Base-by-base conservation (phyloP, 495 filamentous ascomycete genomes). In the Daldinia caldariorum region DNA sequence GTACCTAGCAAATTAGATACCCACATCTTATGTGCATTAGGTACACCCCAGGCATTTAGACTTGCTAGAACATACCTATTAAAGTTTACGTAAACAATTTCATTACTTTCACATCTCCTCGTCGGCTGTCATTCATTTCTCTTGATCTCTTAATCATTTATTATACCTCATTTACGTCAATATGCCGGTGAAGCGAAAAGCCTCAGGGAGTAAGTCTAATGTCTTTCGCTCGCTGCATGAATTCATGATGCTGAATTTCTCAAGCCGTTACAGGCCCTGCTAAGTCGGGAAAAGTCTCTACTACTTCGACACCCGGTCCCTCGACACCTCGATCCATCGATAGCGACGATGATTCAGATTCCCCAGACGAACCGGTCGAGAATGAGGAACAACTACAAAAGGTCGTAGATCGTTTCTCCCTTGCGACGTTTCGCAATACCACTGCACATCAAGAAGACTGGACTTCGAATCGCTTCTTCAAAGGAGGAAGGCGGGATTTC, bases 121-220 rank as follows among this genome's bases (percentile, higher is more conserved):
- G 13, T 12, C 41, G 34, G 49, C 38, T 56, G 16, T 49, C 32
- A 49, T 45, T 38, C 56, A 58, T 60, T 35, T 49, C 66, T 41
- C 50, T 45, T 50, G 53, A 6, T 32, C 26, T 18, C 31, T 18
- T 20, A 7, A 54, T 49, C 54, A 45, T 16, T 14, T 47, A n/a
- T 22, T 22, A 6, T 37, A 45, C 22, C 26, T 41, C 31, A 29
- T 37, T 18, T 26, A 45, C 35, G 20, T 61, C 65, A 78, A 69
- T 59, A 94, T 94, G 92, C 89, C 91, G 50, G 83, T 86, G 7
- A 95, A 95, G 81, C 87, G 92, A 78, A 94, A 95, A 81, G 92
- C 91, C 55, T 78, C 87, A 66, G 81, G 87, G 43, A 85, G 84
- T 80, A 77, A 76, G 76, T 37, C 65, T 61, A 55, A 14, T 4